Conservation (phyloP, 2,329 filamentous ascomycete species). For the Chaetomium strumarium region DNA sequence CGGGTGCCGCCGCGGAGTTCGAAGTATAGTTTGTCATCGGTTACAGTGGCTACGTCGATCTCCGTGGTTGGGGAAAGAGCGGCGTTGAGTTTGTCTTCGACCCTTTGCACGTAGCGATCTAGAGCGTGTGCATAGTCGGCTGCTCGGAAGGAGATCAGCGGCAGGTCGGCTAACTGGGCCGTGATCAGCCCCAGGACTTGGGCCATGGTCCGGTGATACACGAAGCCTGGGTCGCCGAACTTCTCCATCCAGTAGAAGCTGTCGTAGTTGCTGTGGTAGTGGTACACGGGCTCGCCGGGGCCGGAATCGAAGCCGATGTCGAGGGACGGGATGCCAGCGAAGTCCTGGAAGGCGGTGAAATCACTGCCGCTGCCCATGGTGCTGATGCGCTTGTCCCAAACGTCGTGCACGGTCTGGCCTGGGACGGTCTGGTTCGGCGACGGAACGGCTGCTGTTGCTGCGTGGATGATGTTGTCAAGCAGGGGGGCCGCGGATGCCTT, state of each 20-base stretch:
- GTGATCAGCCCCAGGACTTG: conserved; percentile 59
- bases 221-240: conserved; percentile 64
- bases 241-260: conserved; percentile 83
- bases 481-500: conserved; percentile 63
- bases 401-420: conserved; percentile 64
- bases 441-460: conserved; percentile 56
- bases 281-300: conserved; percentile 53
- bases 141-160: conserved; percentile 59
- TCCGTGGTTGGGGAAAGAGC: conserved; percentile 5
- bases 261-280: conserved; percentile 91
- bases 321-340: conserved; percentile 59
- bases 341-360: conserved; percentile 70
- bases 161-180: conserved; percentile 54
- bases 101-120: conserved; percentile 43
- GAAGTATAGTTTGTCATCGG: conserved; percentile 30
- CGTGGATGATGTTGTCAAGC: conserved; percentile 65
- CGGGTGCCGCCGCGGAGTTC: conserved; percentile 29
- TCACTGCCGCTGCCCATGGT: conserved; percentile 70
- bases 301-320: conserved; percentile 54
- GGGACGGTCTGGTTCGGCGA: conserved; percentile 68
- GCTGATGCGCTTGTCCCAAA: conserved; percentile 56
- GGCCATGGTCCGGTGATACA: conserved; percentile 61
- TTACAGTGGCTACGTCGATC: conserved; percentile 8
- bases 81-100: conserved; percentile 44
- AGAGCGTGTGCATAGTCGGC: conserved; percentile 58